Evolutionary conservation across 2,329 filamentous ascomycete genomes (phyloP).

Genomic region (Sporothrix brasiliensis): DNA sequence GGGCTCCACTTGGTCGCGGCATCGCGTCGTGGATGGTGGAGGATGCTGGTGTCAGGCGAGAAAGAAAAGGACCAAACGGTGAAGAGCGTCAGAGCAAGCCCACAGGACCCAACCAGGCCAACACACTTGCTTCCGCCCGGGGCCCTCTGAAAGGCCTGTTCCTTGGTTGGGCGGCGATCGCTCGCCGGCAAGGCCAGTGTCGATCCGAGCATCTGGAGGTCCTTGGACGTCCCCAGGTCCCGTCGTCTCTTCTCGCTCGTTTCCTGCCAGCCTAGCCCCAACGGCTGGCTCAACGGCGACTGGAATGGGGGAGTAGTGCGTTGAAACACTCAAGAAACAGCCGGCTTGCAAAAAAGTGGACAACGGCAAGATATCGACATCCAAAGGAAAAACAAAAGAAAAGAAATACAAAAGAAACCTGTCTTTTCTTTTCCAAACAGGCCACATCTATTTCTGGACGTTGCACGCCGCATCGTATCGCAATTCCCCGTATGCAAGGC

Average conservation of each 20-base stretch:
- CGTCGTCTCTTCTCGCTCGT: not conserved
- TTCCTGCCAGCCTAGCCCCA: not conserved
- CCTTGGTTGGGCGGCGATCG: slow-evolving; percentile 6
- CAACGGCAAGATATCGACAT: not conserved
- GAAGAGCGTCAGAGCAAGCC: not conserved
- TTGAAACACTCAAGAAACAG: slow-evolving; percentile 32
- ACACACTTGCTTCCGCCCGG: not conserved
- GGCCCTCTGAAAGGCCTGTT: not conserved
- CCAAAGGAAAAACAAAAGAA: not conserved
- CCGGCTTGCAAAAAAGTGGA: slow-evolving; percentile 13
- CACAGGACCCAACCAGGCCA: not conserved
- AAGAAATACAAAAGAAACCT: slow-evolving; percentile 6
- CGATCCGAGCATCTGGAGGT: slow-evolving; percentile 20
- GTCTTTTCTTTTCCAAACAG: not conserved
- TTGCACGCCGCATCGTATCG: slow-evolving; percentile 21
- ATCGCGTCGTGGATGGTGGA: slow-evolving; percentile 19
- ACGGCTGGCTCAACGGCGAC: not conserved
- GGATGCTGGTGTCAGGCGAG: not conserved
- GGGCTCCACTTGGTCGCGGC: slow-evolving; percentile 18
- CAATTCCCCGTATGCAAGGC: slow-evolving; percentile 23
- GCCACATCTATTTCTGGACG: not conserved
- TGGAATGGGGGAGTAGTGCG: slow-evolving; percentile 26
- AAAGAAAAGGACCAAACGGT: slow-evolving; percentile 17
- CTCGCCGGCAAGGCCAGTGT: not conserved
- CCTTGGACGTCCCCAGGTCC: not conserved